Percentiles rank a stretch among this genome's conserved stretches.
Evolutionary conservation across 805 yeast genomes (phyloP).

Genomic region (Yamadazyma takamatsuzukensis): DNA sequence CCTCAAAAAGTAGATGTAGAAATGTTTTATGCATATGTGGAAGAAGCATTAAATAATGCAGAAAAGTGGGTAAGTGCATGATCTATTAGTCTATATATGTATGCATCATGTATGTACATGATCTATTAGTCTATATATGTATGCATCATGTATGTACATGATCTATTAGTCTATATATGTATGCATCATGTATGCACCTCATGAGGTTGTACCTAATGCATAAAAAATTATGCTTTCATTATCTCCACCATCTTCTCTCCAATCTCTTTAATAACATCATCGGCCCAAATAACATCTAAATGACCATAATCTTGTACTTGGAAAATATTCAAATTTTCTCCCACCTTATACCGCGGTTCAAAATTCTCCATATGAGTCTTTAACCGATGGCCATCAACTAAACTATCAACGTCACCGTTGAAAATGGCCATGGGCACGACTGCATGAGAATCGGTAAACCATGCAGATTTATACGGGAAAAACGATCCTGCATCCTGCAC

Average conservation of each 20-base stretch:
- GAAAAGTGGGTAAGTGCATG: constrained; percentile 9
- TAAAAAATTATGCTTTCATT: not conserved
- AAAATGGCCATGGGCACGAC: constrained; percentile 61
- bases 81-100: too few relatives aligned
- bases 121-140: too few relatives aligned
- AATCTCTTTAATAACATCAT: constrained; percentile 61
- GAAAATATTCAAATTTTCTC: constrained; percentile 32
- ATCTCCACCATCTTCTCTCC: constrained; percentile 36
- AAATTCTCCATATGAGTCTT: constrained; percentile 57
- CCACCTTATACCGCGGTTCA: constrained; percentile 47
- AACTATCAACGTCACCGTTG: constrained; percentile 66
- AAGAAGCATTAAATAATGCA: constrained; percentile 16
- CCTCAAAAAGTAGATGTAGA: constrained; percentile 14
- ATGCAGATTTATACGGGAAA: constrained; percentile 48
- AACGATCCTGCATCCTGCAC: constrained; percentile 40
- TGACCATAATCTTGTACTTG: constrained; percentile 71
- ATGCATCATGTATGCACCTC: too few relatives aligned
- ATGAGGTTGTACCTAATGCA: not conserved
- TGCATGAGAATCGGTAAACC: constrained; percentile 48
- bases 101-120: too few relatives aligned
- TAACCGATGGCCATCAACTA: constrained; percentile 74
- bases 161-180: too few relatives aligned
- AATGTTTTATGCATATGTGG: constrained; percentile 15
- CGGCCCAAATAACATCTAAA: constrained; percentile 91
- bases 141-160: too few relatives aligned